Base-by-base conservation (phyloP, 352 stramenopile species). In the Globisporangium middletonii region DNA sequence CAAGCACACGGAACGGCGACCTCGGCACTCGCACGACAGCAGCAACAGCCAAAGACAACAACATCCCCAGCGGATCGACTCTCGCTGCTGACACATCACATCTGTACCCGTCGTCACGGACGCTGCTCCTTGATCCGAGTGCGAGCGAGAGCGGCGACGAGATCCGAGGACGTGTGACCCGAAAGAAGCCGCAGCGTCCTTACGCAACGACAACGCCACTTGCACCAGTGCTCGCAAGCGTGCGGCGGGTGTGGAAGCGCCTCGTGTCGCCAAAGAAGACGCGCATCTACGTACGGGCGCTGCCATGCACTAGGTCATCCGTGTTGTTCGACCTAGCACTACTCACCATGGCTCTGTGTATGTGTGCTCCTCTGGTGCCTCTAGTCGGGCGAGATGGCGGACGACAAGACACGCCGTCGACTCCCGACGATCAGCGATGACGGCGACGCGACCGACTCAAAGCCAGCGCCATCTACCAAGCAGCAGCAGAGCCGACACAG, bases 201-300 rank as follows among this genome's bases (percentile, higher is more conserved):
- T 23, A 23, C 23, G 23, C 23, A 23, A 23, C 23, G 23, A 23
- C 23, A 23, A 23, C 23, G 23, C 23, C 23, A 23, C 23, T 23
- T 23, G 23, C 47, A 62, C 26, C 43, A 57, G 46, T 19, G 28
- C 55, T 19, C 16, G 33, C 11, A 19, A 37, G 48, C 4, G 23
- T 60, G 45, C 65, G 48, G 19, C 62, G 55, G 55, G 33, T 41
- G n/a, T 76, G 68, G 63, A 68, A 67, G 11, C 65, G 56, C 26
- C 73, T 70, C 62, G 37, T 70, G 13, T 23, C 53, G 12, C 46
- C 57, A 7, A 72, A 72, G 58, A 73, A 69, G 26, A 64, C 67
- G 15, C 71, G 71, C 7, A 60, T 79, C 47, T 74, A 76, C 53
- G 71, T 79, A 73, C 28, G 63, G 68, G 27, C 3, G 23, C 45